phyloP scores from a whole-genome alignment of 192 early-diverging fungal genomes.

The Entophlyctis luteolus region DNA sequence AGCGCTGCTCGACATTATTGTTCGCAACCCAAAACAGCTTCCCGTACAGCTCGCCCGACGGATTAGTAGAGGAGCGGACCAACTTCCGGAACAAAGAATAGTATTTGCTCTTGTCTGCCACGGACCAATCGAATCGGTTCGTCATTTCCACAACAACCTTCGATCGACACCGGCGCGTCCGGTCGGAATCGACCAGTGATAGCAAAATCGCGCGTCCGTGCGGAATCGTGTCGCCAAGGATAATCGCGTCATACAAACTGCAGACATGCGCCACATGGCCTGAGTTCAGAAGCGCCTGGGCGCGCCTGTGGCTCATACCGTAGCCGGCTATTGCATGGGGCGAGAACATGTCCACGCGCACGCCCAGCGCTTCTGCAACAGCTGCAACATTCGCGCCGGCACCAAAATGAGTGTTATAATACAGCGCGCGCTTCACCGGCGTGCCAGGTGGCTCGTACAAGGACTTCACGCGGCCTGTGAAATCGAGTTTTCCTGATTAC shows the following conservation, averaged over 20 bases:
- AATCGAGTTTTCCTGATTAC: not conserved
- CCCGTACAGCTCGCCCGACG: not conserved
- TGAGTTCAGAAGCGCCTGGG: not conserved
- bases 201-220: slow-evolving; percentile 9
- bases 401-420: slow-evolving; percentile 16
- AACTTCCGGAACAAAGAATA: not conserved
- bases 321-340: slow-evolving; percentile 11
- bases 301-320: not conserved
- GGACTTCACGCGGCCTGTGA: not conserved
- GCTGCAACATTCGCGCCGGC: not conserved
- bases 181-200: not conserved
- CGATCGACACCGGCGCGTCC: slow-evolving; percentile 5
- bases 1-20: slow-evolving; percentile 15
- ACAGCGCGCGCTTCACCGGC: not conserved
- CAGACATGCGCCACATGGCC: slow-evolving; percentile 13
- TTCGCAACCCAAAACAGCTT: slow-evolving; percentile 16
- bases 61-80: not conserved
- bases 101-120: slow-evolving; percentile 3
- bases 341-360: slow-evolving; percentile 1
- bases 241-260: slow-evolving; percentile 12
- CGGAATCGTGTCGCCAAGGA: slow-evolving; percentile 25
- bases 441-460: too few species aligned
- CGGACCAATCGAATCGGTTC: slow-evolving; percentile 21
- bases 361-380: not conserved
- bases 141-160: slow-evolving; percentile 23